These are phyloP conservation scores for Arthrobotrys entomopaga DNA, from an alignment of 2,329 filamentous ascomycete species.

Conservation along the genomic window DNA sequence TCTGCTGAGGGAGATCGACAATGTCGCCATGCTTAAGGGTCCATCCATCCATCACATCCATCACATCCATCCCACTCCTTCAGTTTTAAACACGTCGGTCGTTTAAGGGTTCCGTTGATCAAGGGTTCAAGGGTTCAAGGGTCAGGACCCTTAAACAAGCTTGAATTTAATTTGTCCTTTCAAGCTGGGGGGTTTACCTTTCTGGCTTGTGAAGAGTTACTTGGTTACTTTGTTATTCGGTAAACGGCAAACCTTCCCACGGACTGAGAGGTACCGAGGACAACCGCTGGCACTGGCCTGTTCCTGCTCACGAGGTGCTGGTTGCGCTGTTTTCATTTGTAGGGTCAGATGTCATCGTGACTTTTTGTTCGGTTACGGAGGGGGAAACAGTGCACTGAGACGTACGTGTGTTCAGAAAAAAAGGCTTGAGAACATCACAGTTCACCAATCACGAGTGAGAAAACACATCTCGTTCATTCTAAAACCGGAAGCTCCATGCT, in stretches of 20 bases:
- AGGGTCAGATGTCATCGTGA: slow-evolving; percentile 53
- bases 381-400: slow-evolving; percentile 34
- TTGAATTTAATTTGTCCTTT: too few relatives aligned
- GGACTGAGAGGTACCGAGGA: slow-evolving; percentile 49
- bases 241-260: slow-evolving; percentile 14
- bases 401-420: not conserved
- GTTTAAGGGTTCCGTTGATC: slow-evolving; percentile 18
- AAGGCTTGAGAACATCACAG: not conserved
- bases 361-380: slow-evolving; percentile 45
- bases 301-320: slow-evolving; percentile 46
- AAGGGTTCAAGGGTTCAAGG: too few relatives aligned
- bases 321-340: slow-evolving; percentile 49
- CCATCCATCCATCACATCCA: slow-evolving; percentile 43
- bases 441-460: slow-evolving; percentile 51
- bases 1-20: slow-evolving; percentile 33
- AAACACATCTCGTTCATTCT: slow-evolving; percentile 24
- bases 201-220: slow-evolving; percentile 52
- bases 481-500: slow-evolving; percentile 30
- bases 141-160: slow-evolving; percentile 12
- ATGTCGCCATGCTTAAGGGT: slow-evolving; percentile 34
- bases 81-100: slow-evolving; percentile 43
- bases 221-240: too few relatives aligned
- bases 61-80: not conserved
- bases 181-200: not conserved
- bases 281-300: slow-evolving; percentile 24